Percentiles rank a stretch among this genome's conserved stretches.
These are phyloP conservation scores for Pythium folliculosum DNA, from an alignment of 352 stramenopile genomes.

Conservation along the genomic window DNA sequence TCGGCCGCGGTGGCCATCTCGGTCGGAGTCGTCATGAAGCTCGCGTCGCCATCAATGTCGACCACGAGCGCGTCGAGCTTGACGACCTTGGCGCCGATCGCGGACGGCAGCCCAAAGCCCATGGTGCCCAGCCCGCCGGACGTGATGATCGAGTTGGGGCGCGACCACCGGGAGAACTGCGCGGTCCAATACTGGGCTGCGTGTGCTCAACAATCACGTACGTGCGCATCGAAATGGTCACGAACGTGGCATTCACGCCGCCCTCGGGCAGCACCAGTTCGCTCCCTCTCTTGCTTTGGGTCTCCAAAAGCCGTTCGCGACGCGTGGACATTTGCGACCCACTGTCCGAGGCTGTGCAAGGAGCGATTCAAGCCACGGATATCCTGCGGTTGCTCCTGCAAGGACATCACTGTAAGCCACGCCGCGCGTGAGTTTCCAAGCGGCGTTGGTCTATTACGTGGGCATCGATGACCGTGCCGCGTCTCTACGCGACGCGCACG, in stretches of 20 bases:
- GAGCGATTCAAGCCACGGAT: slow-evolving; percentile 51
- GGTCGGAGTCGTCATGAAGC: slow-evolving; percentile 96
- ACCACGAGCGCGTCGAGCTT: slow-evolving; percentile 85
- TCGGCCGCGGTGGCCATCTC: slow-evolving; percentile 95
- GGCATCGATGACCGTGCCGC: neutral
- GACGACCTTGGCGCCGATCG: slow-evolving; percentile 94
- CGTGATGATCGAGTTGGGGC: slow-evolving; percentile 93
- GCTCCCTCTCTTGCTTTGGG: no score
- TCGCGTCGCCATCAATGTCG: slow-evolving; percentile 95
- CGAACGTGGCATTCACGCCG: no score
- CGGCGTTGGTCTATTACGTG: slow-evolving; percentile 10
- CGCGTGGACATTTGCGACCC: slow-evolving; percentile 33
- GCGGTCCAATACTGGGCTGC: no score
- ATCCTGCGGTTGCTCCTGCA: slow-evolving; percentile 54
- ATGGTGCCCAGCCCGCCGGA: slow-evolving; percentile 95
- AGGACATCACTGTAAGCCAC: slow-evolving; percentile 42
- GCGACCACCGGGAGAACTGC: slow-evolving; percentile 96
- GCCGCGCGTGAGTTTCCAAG: slow-evolving; percentile 1
- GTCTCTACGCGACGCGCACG: slow-evolving; percentile 45
- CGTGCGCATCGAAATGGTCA: no score
- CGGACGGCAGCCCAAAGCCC: slow-evolving; percentile 93
- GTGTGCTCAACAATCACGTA: no score
- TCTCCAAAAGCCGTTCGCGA: no score
- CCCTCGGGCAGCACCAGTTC: no score
- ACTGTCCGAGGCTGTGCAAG: slow-evolving; percentile 20